phyloP scores from a whole-genome alignment of 805 yeast genomes.

The Starmerella powellii region DNA sequence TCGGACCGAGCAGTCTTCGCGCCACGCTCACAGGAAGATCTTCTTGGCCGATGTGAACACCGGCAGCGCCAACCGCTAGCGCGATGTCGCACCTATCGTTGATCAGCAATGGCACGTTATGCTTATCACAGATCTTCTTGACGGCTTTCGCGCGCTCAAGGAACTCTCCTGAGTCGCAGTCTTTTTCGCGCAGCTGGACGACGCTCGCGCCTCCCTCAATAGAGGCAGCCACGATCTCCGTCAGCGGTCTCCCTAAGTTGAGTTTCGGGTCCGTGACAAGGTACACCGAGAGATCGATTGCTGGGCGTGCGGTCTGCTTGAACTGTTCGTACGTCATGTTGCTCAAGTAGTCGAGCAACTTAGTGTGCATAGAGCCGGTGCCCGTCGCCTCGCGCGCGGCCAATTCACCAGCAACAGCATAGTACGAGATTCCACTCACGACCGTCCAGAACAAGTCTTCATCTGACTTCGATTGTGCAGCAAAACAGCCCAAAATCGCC shows the following conservation, averaged over 20 bases:
- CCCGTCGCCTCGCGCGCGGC: slow-evolving; percentile 16
- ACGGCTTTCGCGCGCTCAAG: slow-evolving; percentile 48
- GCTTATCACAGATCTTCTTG: slow-evolving; percentile 47
- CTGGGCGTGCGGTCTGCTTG: slow-evolving; percentile 12
- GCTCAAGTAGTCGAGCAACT: slow-evolving; percentile 17
- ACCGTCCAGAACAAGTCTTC: slow-evolving; percentile 4
- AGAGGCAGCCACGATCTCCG: slow-evolving; percentile 32
- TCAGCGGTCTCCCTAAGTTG: slow-evolving; percentile 7
- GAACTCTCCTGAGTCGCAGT: slow-evolving; percentile 54
- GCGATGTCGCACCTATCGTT: slow-evolving; percentile 86
- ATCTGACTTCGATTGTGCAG: slow-evolving; percentile 2
- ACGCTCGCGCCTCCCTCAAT: slow-evolving; percentile 64
- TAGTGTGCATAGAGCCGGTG: slow-evolving; percentile 20
- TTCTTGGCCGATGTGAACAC: slow-evolving; percentile 86
- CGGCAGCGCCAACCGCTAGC: slow-evolving; percentile 77
- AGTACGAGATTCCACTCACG: slow-evolving; percentile 14
- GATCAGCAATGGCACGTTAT: slow-evolving; percentile 63
- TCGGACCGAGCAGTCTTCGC: slow-evolving; percentile 54
- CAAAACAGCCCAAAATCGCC: slow-evolving; percentile 18
- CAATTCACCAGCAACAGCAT: slow-evolving; percentile 22
- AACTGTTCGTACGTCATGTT: slow-evolving; percentile 14
- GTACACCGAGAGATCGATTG: slow-evolving; percentile 18
- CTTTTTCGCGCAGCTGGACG: slow-evolving; percentile 75
- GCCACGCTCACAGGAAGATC: slow-evolving; percentile 58
- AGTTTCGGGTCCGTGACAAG: slow-evolving; percentile 21